phyloP scores from a whole-genome alignment of 352 stramenopile species.

The Pythium diclinum region DNA sequence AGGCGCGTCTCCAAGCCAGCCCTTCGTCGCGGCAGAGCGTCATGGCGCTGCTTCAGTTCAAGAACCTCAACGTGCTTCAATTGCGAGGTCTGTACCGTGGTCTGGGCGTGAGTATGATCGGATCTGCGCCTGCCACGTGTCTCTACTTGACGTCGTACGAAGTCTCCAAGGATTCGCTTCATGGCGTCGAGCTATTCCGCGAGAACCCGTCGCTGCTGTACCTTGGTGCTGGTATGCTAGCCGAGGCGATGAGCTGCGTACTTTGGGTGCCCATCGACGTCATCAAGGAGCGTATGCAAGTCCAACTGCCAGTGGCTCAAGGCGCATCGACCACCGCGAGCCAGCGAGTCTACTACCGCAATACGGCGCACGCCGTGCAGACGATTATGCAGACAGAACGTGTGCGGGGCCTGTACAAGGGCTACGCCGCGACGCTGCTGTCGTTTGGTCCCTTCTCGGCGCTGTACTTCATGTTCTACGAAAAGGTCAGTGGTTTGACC shows the following conservation, averaged over 20 bases:
- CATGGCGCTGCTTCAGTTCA: slow-evolving; percentile 37
- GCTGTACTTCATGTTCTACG: slow-evolving; percentile 98
- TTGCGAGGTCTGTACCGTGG: slow-evolving; percentile 92
- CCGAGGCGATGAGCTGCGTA: slow-evolving; percentile 89
- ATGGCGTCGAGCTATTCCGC: slow-evolving; percentile 39
- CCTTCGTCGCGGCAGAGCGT: slow-evolving; percentile 15
- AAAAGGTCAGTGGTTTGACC: slow-evolving; percentile 47
- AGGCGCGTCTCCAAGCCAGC: slow-evolving; percentile 76
- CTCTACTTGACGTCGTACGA: slow-evolving; percentile 98
- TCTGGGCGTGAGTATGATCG: slow-evolving; percentile 92
- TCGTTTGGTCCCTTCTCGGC: slow-evolving; percentile 98
- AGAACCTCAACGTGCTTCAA: slow-evolving; percentile 44
- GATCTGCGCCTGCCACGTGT: slow-evolving; percentile 93
- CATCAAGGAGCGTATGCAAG: slow-evolving; percentile 98
- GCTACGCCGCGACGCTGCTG: slow-evolving; percentile 94
- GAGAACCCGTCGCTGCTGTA: slow-evolving; percentile 60
- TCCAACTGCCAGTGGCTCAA: slow-evolving; percentile 58
- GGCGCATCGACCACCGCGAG: not conserved
- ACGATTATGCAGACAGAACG: slow-evolving; percentile 91
- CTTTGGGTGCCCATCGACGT: slow-evolving; percentile 99
- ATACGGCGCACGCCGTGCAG: slow-evolving; percentile 86
- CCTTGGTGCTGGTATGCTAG: slow-evolving; percentile 66
- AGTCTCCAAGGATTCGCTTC: slow-evolving; percentile 63
- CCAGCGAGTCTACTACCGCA: slow-evolving; percentile 84
- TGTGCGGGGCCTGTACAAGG: slow-evolving; percentile 91